A percentile compares a stretch with the other conserved stretches of the same genome.
Conservation (phyloP, 306 rosid species). For the Oemleria cerasiformis region DNA sequence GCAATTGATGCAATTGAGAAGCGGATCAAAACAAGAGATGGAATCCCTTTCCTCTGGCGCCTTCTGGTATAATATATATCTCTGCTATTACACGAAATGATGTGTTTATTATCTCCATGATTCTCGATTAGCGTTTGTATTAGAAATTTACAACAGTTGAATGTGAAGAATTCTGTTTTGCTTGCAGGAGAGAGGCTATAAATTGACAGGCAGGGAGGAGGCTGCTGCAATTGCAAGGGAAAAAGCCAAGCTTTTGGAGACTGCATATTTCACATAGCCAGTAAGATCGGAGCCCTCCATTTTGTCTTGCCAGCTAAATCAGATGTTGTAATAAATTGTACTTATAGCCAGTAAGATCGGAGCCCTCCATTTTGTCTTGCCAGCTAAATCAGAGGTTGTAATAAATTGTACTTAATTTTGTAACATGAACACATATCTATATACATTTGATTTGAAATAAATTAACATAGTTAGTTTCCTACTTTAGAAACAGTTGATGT, state of each 20-base stretch:
- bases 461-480: neutral
- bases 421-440: neutral
- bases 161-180: neutral
- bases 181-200: constrained; percentile 72
- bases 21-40: constrained; percentile 54
- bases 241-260: constrained; percentile 62
- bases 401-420: neutral
- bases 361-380: neutral
- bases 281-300: neutral
- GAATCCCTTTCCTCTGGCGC: constrained; percentile 70
- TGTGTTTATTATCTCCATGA: neutral
- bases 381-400: neutral
- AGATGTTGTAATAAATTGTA: too few species aligned
- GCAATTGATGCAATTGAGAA: constrained; percentile 60
- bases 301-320: too few species aligned
- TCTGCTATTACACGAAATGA: neutral
- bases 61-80: constrained; percentile 61
- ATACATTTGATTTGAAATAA: neutral
- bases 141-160: neutral
- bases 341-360: constrained; percentile 21
- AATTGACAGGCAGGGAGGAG: constrained; percentile 50
- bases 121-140: neutral
- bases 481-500: neutral
- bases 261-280: constrained; percentile 44
- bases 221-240: constrained; percentile 56